Base-by-base conservation (phyloP, 805 yeast genomes). In the Suhomyces pyralidae region DNA sequence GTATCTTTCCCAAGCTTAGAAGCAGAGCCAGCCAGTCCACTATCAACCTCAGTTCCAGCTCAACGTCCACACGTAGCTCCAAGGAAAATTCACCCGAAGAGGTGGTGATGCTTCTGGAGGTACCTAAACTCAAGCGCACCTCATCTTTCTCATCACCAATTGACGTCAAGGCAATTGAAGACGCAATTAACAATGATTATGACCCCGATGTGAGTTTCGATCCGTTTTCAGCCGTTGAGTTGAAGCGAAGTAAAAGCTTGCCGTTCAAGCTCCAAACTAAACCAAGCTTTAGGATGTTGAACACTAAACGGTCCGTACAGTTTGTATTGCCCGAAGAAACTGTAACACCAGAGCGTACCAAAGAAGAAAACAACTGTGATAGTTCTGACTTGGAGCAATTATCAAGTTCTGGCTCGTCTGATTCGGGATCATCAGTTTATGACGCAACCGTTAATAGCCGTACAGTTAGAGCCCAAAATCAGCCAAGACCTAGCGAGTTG, bases 181-280 rank as follows among this genome's bases (percentile, higher is more conserved):
- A 46, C 12, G 46, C n/a, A 5, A 44, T 46, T 10, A 52, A 52
- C 20, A 38, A 22, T 32, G 38, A n/a, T 1, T 28, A 28, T 30
- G 48, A 49, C 42, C 45, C 49, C 15, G 57, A 56, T 17, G 45
- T 36, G n/a, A 54, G 57, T 28, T 50, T 56, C 40, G 59, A 56
- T 40, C 59, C 57, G 1, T 56, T 56, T 40, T 48, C 54, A 5
- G 49, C 59, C 4, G 45, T 53, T 10, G 50, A 48, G 28, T 22
- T 56, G 6, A 32, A 48, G 19, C 44, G 53, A 24, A 51, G 55
- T 36, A 45, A 50, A 25, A 56, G 57, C 43, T 19, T 54, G 38
- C n/a, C 55, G 7, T 52, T 48, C 17, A 46, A 28, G 10, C 20
- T 46, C 15, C 45, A 26, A 7, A 43, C 12, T 8, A 46, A 26